Percentiles rank a stretch among this genome's conserved stretches.
phyloP scores from a whole-genome alignment of 352 stramenopile genomes.

The Pythium dissotocum region DNA sequence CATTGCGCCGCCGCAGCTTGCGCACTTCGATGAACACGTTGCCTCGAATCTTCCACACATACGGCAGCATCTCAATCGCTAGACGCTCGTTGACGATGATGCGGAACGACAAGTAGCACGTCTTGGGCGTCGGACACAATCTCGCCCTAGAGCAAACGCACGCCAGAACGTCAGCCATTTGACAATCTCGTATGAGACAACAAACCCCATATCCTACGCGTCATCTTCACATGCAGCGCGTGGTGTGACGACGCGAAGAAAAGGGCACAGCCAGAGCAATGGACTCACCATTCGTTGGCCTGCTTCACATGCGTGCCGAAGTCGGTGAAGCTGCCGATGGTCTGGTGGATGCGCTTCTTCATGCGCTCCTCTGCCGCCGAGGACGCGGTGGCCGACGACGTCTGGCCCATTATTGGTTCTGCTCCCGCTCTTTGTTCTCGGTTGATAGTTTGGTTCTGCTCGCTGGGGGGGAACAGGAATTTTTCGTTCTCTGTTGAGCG shows the following conservation, averaged over 20 bases:
- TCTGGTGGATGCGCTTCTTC: conserved; percentile 66
- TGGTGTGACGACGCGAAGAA: not conserved
- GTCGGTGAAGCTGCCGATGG: conserved; percentile 72
- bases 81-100: conserved; percentile 68
- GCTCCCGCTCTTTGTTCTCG: not conserved
- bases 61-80: conserved; percentile 63
- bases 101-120: conserved; percentile 72
- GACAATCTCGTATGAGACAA: not conserved
- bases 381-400: conserved; percentile 36
- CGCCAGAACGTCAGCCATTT: not conserved
- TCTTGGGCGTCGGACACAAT: conserved; percentile 73
- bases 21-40: conserved; percentile 76
- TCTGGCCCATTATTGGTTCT: conserved; percentile 58
- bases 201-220: not conserved
- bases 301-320: conserved; percentile 71
- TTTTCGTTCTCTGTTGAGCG: not conserved
- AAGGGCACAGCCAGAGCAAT: not conserved
- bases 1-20: conserved; percentile 60
- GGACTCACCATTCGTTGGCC: conserved; percentile 72
- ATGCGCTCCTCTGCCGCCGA: conserved; percentile 67
- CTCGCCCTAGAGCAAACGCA: conserved; percentile 36
- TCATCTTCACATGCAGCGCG: not conserved
- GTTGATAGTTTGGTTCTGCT: conserved; percentile 8
- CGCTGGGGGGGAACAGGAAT: not conserved
- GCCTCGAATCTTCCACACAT: conserved; percentile 66